Base-by-base conservation (phyloP, 345 rosid species). In the Eucalyptus coolabah region DNA sequence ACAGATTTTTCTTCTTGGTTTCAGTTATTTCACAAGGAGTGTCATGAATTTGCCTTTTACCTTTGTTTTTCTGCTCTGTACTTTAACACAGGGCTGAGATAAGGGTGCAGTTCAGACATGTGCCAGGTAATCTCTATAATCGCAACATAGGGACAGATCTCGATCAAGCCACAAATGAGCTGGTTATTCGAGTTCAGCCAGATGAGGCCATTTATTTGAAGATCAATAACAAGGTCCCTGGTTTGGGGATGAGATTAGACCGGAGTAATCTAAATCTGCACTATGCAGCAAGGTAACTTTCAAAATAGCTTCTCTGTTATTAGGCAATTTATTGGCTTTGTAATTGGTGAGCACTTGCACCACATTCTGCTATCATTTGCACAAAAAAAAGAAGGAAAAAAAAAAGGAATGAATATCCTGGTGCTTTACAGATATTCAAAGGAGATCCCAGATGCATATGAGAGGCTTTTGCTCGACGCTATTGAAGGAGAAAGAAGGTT, bases 381-480 rank as follows among this genome's bases (percentile, higher is more conserved):
- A 30, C 32, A 53, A 8, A 44, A 19, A 7, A 30, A 53, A 28
- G 4, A 9, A 26, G 11, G 24, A 8, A 53, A 19, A 19, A 53
- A 53, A 19, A 19, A 21, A 53, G 26, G 59, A 53, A n/a, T 53
- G 30, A 10, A 14, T 10, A 8, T 77, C 23, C 86, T 51, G 49
- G 53, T 40, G 82, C 45, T 72, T 59, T 92, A 23, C 87, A 97
- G 99, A 92, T 97, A 98, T 88, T 97, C 98, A 12, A 98, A 97
- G 89, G 99, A 97, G 94, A 98, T 98, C 89, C 99, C 99, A 17
- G 98, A 96, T 90, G 99, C 99, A 50, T 98, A 98, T 44, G 99
- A 98, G 95, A 96, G 99, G 94, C 98, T 98, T 88, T 92, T 98
- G 88, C 91, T 98, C 56, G 99, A 98, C 69, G 98, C 99, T 6